A percentile compares a stretch with the other conserved stretches of the same genome.
These are phyloP conservation scores for Stephania cephalantha DNA, from an alignment of 164 flowering plant species.

Conservation along the genomic window DNA sequence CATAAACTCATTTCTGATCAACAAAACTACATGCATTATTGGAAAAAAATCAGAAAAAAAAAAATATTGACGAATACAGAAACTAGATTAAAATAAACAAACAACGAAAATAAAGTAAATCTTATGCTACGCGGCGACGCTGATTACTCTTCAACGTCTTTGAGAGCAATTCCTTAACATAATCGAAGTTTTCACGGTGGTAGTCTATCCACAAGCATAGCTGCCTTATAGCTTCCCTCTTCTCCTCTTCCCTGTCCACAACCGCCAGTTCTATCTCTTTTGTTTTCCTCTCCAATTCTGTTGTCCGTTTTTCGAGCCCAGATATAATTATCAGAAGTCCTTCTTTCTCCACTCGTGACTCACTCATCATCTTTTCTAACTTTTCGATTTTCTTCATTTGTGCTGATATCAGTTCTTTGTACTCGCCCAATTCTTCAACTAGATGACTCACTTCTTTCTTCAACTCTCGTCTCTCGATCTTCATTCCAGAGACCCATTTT, in stretches of 20 bases:
- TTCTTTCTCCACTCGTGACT: constrained; percentile 28
- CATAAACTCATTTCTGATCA: not conserved
- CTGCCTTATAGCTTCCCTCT: constrained; percentile 79
- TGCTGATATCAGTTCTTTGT: constrained; percentile 25
- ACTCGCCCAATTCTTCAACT: constrained; percentile 19
- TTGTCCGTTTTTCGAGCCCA: constrained; percentile 26
- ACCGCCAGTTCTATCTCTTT: constrained; percentile 43
- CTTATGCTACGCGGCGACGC: constrained; percentile 23
- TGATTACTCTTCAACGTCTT: constrained; percentile 26
- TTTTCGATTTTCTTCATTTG: constrained; percentile 25
- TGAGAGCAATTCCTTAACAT: constrained; percentile 30
- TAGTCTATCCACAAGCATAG: constrained; percentile 65
- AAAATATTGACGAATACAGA: not conserved
- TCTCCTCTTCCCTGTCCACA: constrained; percentile 51
- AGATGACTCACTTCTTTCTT: constrained; percentile 17
- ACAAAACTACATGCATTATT: not conserved
- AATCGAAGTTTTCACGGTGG: constrained; percentile 40
- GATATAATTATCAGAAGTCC: constrained; percentile 17
- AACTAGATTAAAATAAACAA: not conserved
- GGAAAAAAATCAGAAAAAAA: not conserved
- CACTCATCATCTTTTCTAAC: constrained; percentile 25
- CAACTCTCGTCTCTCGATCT: constrained; percentile 20
- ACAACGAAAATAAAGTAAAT: not conserved
- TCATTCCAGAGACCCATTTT: constrained; percentile 22
- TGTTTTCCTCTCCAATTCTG: constrained; percentile 34